These are phyloP conservation scores for Daucus carota DNA, from an alignment of 129 eudicot species.

Conservation along the genomic window DH1_v3.0 NC_030382.2:48802501-48803000, in stretches of 20 bases:
- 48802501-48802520: slow-evolving; percentile 81
- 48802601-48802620: slow-evolving; percentile 87
- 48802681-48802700: not conserved
- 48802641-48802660: slow-evolving; percentile 89
- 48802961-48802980: no score
- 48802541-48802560: slow-evolving; percentile 94
- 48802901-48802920: not conserved
- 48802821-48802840: no score
- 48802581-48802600: slow-evolving; percentile 87
- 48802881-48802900: not conserved
- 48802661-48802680: slow-evolving; percentile 6
- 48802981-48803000: no score
- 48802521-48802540: slow-evolving; percentile 99
- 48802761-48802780: not conserved
- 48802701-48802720: no score
- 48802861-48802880: no score
- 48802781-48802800: not conserved
- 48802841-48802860: no score
- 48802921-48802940: not conserved
- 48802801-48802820: not conserved
- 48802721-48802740: not conserved
- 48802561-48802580: slow-evolving; percentile 97
- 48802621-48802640: slow-evolving; percentile 83
- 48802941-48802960: no score
- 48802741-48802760: not conserved